A percentile compares a stretch with the other conserved stretches of the same genome.
Conservation (phyloP, 1,284 basidiomycete species). For the Hymenochaete sp. region DNA sequence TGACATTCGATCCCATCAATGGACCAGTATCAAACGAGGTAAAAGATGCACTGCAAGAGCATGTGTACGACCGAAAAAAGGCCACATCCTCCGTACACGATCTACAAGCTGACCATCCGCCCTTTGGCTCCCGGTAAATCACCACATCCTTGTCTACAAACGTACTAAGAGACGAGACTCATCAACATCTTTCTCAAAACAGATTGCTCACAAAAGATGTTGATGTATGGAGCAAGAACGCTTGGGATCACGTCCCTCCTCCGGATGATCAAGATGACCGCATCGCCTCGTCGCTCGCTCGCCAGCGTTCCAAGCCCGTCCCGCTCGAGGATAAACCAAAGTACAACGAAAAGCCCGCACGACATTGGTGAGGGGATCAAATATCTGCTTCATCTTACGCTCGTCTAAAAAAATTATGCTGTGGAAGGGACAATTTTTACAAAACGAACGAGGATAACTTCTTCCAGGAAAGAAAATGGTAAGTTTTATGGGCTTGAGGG, state of each 20-base stretch:
- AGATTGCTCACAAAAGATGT: conserved; percentile 56
- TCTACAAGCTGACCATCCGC: conserved; percentile 45
- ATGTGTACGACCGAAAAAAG: conserved; percentile 25
- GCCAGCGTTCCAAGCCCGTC: conserved; percentile 64
- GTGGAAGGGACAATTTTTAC: conserved; percentile 90
- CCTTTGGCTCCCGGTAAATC: conserved; percentile 60
- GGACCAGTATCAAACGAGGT: too few species aligned
- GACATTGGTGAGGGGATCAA: conserved; percentile 47
- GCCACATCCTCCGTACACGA: conserved; percentile 59
- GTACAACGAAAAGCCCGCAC: conserved; percentile 68
- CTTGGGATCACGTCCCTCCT: conserved; percentile 85
- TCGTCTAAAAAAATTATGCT: too few species aligned
- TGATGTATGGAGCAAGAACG: conserved; percentile 70
- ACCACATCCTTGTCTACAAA: not conserved
- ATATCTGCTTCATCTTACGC: not conserved
- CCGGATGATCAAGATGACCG: conserved; percentile 67
- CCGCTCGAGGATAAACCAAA: conserved; percentile 54
- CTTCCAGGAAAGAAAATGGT: conserved; percentile 90
- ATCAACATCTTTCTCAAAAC: conserved; percentile 7
- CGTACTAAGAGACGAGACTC: conserved; percentile 14
- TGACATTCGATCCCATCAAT: too few species aligned
- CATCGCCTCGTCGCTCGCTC: conserved; percentile 59
- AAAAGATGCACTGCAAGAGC: too few species aligned
- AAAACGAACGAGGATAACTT: conserved; percentile 77
- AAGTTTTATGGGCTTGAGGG: conserved; percentile 10